Evolutionary conservation across 805 yeast species (phyloP).

Genomic region (Saccharomyces eubayanus): DNA sequence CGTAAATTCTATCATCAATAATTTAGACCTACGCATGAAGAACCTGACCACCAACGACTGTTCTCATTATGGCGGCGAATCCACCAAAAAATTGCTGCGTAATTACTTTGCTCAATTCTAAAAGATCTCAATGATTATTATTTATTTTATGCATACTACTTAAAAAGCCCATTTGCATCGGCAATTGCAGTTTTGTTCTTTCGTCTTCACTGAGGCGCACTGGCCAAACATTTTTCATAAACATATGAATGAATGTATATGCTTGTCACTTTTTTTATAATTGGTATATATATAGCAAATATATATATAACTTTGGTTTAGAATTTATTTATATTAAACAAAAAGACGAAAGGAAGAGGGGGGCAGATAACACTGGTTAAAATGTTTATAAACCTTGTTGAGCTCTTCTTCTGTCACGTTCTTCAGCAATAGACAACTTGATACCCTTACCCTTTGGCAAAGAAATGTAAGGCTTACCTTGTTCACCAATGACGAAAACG

Average conservation of each 20-base stretch:
- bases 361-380: not conserved
- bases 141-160: conserved; percentile 11
- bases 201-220: not conserved
- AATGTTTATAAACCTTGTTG: conserved; percentile 46
- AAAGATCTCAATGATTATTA: not conserved
- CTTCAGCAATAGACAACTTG: conserved; percentile 90
- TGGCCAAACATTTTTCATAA: not conserved
- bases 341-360: not conserved
- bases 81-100: conserved; percentile 40
- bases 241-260: not conserved
- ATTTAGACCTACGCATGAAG: conserved; percentile 13
- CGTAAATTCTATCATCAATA: conserved; percentile 21
- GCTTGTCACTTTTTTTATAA: not conserved
- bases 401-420: conserved; percentile 97
- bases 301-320: not conserved
- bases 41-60: conserved; percentile 33
- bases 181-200: not conserved
- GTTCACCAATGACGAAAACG: conserved; percentile 94
- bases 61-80: conserved; percentile 33
- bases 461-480: conserved; percentile 87
- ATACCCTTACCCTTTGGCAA: conserved; percentile 99
- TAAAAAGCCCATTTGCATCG: not conserved
- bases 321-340: not conserved
- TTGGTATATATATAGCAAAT: not conserved
- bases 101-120: conserved; percentile 17